A percentile compares a stretch with the other conserved stretches of the same genome.
These are phyloP conservation scores for Kernera saxatilis DNA, from an alignment of 345 rosid species.

Conservation along the genomic window DNA sequence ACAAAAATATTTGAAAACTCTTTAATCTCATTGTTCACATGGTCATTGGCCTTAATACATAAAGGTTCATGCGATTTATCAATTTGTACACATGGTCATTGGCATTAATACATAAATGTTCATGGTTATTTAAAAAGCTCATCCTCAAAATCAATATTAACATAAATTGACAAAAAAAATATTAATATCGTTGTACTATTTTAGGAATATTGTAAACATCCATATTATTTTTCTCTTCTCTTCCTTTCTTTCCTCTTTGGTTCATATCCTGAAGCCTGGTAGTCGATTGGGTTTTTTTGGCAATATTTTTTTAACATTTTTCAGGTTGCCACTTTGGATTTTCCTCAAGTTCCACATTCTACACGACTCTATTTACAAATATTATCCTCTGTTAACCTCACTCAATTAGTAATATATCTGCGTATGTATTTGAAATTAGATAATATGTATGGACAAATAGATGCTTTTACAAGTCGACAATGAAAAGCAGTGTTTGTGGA, in stretches of 20 bases:
- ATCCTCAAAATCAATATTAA: neutral
- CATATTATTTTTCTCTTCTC: neutral
- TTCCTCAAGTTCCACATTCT: slow-evolving; percentile 6
- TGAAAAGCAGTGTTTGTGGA: neutral
- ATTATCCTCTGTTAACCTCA: neutral
- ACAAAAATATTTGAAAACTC: neutral
- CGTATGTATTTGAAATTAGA: neutral
- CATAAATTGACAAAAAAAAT: neutral
- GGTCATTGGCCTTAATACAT: neutral
- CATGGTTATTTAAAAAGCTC: neutral
- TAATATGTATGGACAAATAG: slow-evolving; percentile 8
- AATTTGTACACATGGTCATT: neutral
- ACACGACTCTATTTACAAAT: neutral
- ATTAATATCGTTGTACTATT: neutral
- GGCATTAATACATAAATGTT: neutral
- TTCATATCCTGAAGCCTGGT: neutral
- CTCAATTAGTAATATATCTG: neutral
- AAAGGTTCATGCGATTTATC: too few species aligned
- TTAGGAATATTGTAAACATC: neutral
- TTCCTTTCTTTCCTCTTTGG: neutral
- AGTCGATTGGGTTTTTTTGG: slow-evolving; percentile 3
- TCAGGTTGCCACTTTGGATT: neutral
- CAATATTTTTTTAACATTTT: slow-evolving; percentile 2
- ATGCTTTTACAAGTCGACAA: slow-evolving; percentile 2
- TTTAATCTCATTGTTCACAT: neutral